Conservation (phyloP, 2,329 filamentous ascomycete species). For the Zymoseptoria tritici region DNA sequence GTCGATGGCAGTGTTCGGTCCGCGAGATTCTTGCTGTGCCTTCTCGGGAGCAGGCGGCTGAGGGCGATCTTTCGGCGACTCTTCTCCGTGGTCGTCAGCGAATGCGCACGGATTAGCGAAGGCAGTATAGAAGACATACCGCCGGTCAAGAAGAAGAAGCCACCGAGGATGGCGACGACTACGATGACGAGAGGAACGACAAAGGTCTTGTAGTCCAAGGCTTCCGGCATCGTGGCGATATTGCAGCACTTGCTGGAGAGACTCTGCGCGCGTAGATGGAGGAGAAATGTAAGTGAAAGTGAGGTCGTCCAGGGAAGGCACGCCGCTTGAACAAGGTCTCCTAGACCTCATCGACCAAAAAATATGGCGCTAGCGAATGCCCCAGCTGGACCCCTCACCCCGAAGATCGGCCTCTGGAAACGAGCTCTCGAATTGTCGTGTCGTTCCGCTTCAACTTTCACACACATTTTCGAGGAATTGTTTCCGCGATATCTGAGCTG, state of each 20-base stretch:
- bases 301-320: neutral
- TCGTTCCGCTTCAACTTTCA: neutral
- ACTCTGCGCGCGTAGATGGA: neutral
- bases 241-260: neutral
- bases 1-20: constrained; percentile 67
- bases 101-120: neutral
- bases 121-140: neutral
- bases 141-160: constrained; percentile 38
- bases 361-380: neutral
- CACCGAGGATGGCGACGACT: constrained; percentile 8
- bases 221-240: neutral
- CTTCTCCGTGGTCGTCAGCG: neutral
- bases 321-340: too few relatives aligned
- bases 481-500: neutral
- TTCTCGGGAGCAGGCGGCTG: neutral
- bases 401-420: neutral
- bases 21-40: neutral
- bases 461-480: neutral
- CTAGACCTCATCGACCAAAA: neutral
- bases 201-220: neutral
- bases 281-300: neutral
- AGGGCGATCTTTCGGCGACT: neutral
- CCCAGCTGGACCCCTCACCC: neutral
- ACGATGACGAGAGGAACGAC: constrained; percentile 6
- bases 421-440: neutral